Evolutionary conservation across 2,329 filamentous ascomycete species (phyloP), one percentile per base, ranked within the genome.

Genomic region (Hysterium pulicare): DNA sequence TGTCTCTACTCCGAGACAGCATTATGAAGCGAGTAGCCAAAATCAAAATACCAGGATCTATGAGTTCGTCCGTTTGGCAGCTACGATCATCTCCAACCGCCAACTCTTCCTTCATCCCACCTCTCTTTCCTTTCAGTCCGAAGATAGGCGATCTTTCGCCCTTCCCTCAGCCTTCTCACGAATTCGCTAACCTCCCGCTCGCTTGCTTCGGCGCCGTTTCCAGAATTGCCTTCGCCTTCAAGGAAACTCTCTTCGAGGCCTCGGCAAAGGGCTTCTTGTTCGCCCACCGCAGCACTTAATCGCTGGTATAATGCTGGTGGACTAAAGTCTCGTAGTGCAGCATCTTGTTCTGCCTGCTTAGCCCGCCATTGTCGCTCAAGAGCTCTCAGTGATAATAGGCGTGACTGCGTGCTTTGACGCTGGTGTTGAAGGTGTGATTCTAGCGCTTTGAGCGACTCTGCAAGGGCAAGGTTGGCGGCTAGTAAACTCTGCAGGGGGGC

Each of bases 31-130:
- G n/a, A n/a, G n/a, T n/a, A n/a, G n/a, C n/a, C n/a, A n/a, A n/a
- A n/a, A n/a, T n/a, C n/a, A n/a, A n/a, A n/a, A n/a, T n/a, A n/a
- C n/a, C n/a, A n/a, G n/a, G n/a, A n/a, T n/a, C n/a, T n/a, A n/a
- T n/a, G n/a, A n/a, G n/a, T n/a, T n/a, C n/a, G n/a, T n/a, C n/a
- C n/a, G n/a, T n/a, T n/a, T n/a, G n/a, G n/a, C n/a, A n/a, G n/a
- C n/a, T 28, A 13, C 24, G 24, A 13, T 61, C 48, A 66, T 59
- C 91, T 80, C 93, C 93, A 97, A 1, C 93, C 93, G 9, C 91
- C 91, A 24, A 97, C 91, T 53, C 91, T 77, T 19, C 91, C 90
- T 69, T 97, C 91, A 64, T 97, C 93, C 93, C 93, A 97, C 55
- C 93, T 78, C 58, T 90, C 86, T 67, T 90, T 95, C 52, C 88